These are phyloP conservation scores for Rhipidocladum racemiflorum DNA, from an alignment of 176 grass and related monocot genomes.

Conservation along the genomic window DNA sequence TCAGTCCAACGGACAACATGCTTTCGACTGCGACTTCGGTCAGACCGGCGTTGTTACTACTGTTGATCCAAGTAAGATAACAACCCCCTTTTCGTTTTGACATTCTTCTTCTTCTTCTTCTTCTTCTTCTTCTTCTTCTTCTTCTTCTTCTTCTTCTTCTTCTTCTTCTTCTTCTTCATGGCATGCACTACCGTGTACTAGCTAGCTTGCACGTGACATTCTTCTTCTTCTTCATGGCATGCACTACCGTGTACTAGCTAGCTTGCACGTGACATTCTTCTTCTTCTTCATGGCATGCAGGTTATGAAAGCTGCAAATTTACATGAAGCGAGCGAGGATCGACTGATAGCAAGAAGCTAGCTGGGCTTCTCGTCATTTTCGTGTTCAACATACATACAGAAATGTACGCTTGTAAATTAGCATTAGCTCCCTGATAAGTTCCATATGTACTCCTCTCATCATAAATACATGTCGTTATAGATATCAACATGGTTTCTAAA, in stretches of 20 bases:
- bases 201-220: neutral
- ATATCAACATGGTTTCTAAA: no score
- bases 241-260: no score
- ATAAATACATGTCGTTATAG: no score
- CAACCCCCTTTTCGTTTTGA: no score
- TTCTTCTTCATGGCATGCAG: slow-evolving; percentile 18
- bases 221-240: no score
- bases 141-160: no score
- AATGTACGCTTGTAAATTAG: neutral
- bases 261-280: neutral
- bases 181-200: no score
- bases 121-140: no score
- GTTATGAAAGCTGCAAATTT: slow-evolving; percentile 60
- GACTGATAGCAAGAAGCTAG: neutral
- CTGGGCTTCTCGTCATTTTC: neutral
- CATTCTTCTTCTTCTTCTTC: no score
- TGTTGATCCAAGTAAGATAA: slow-evolving; percentile 77
- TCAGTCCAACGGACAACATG: slow-evolving; percentile 49
- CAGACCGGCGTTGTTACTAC: slow-evolving; percentile 49
- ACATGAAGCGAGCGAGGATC: slow-evolving; percentile 27
- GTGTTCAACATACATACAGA: neutral
- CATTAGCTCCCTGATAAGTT: neutral
- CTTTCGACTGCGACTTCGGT: slow-evolving; percentile 66
- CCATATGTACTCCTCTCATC: no score
- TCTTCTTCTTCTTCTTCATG: no score